phyloP scores from a whole-genome alignment of 1,139 yeast species.

The Kazachstania sp. region DNA sequence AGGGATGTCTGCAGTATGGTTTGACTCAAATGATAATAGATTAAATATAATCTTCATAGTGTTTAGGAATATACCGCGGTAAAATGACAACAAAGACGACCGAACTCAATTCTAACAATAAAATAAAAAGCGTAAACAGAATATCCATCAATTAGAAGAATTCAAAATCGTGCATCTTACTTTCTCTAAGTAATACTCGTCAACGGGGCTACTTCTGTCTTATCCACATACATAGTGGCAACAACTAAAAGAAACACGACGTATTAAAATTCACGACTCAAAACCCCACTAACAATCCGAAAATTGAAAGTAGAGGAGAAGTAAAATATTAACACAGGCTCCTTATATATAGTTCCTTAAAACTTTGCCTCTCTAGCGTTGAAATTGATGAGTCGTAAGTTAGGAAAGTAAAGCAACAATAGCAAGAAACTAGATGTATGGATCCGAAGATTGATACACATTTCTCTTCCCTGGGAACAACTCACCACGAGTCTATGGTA shows the following conservation, averaged over 20 bases:
- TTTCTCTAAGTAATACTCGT: conserved; percentile 55
- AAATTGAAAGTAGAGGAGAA: conserved; percentile 30
- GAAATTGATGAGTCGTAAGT: conserved; percentile 44
- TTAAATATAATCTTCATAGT: conserved; percentile 66
- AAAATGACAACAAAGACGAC: conserved; percentile 32
- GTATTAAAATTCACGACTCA: conserved; percentile 36
- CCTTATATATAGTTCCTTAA: conserved; percentile 22
- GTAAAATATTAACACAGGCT: conserved; percentile 11
- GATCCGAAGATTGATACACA: conserved; percentile 19
- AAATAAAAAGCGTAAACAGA: conserved; percentile 4
- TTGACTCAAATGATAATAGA: conserved; percentile 83
- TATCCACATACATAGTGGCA: conserved; percentile 35
- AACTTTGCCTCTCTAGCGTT: conserved; percentile 57
- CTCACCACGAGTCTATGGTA: conserved; percentile 45
- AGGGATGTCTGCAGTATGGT: conserved; percentile 74
- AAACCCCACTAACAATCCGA: conserved; percentile 37
- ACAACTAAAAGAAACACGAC: conserved; percentile 15
- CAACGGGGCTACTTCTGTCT: conserved; percentile 82
- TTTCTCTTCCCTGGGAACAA: conserved; percentile 20
- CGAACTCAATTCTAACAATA: conserved; percentile 47
- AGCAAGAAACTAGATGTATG: conserved; percentile 25
- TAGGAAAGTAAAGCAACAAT: conserved; percentile 28
- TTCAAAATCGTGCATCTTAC: conserved; percentile 51
- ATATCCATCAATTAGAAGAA: conserved; percentile 36
- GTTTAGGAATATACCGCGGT: conserved; percentile 84